Evolutionary conservation across 2,329 filamentous ascomycete species (phyloP).

Genomic region (Hypoxylon rubiginosum): DNA sequence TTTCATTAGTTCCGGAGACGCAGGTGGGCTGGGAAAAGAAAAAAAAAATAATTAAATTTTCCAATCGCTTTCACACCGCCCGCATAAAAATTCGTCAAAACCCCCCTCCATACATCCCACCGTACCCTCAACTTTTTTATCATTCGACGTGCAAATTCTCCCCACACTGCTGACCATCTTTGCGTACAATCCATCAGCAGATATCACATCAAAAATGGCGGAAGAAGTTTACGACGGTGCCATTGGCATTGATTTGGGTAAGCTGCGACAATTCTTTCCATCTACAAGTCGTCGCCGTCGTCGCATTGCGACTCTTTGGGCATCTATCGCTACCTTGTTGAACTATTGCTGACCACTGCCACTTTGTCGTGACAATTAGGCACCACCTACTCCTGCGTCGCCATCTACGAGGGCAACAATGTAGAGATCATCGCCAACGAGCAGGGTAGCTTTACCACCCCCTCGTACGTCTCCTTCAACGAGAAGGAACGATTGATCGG

Average conservation of each 20-base stretch:
- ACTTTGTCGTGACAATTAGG: slow-evolving; percentile 65
- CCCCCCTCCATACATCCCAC: slow-evolving; percentile 34
- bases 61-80: slow-evolving; percentile 35
- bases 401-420: slow-evolving; percentile 99
- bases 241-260: slow-evolving; percentile 99
- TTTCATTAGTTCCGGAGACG: slow-evolving; percentile 34
- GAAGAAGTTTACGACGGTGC: slow-evolving; percentile 99
- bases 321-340: slow-evolving; percentile 17
- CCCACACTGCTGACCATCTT: slow-evolving; percentile 39
- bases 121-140: slow-evolving; percentile 19
- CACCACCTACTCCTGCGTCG: slow-evolving; percentile 99
- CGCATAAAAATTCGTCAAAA: slow-evolving; percentile 41
- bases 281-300: slow-evolving; percentile 5
- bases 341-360: slow-evolving; percentile 41
- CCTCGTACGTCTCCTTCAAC: slow-evolving; percentile 99
- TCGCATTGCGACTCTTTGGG: slow-evolving; percentile 22
- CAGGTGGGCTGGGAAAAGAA: slow-evolving; percentile 22
- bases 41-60: slow-evolving; percentile 34
- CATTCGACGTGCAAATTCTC: slow-evolving; percentile 34
- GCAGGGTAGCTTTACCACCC: slow-evolving; percentile 99
- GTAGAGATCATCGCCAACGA: slow-evolving; percentile 99
- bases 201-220: slow-evolving; percentile 73
- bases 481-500: slow-evolving; percentile 98
- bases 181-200: slow-evolving; percentile 33
- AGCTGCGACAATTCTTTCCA: slow-evolving; percentile 53